Conservation (phyloP, 495 filamentous ascomycete species). For the Hypoxylon intermedium region DNA sequence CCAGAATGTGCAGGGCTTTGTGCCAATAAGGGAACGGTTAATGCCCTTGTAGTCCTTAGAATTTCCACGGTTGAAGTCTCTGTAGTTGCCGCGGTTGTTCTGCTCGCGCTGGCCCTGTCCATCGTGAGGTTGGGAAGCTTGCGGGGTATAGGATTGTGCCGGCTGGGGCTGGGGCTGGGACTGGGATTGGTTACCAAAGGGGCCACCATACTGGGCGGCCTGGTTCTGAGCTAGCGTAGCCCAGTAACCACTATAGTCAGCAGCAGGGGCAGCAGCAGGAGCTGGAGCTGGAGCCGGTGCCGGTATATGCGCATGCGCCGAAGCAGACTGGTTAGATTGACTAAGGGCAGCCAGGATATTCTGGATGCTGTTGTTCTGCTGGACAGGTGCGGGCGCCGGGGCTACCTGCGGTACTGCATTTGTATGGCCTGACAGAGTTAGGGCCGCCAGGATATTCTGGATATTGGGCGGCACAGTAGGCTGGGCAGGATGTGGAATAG, state of each 20-base stretch:
- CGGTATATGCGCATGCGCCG: no score
- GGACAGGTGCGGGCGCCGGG: conserved; percentile 2
- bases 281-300: background rate
- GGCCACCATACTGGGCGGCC: conserved; percentile 6
- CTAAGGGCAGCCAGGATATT: conserved; percentile 5
- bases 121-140: conserved; percentile 2
- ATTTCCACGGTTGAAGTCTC: conserved; percentile 27
- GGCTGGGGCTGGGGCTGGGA: conserved; percentile 25
- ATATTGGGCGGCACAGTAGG: background rate
- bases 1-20: conserved; percentile 78
- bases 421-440: conserved; percentile 5
- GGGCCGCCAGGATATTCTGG: conserved; percentile 25
- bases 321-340: background rate
- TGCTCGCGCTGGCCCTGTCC: conserved; percentile 33
- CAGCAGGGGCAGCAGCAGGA: background rate
- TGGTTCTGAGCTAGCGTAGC: conserved; percentile 26
- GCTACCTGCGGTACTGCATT: background rate
- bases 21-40: conserved; percentile 55
- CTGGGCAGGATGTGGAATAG: conserved; percentile 13
- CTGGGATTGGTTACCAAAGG: conserved; percentile 13
- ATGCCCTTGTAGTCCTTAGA: conserved; percentile 49
- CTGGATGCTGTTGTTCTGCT: background rate
- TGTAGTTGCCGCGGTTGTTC: conserved; percentile 36
- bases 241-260: background rate
- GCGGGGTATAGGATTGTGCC: conserved; percentile 17